A percentile compares a stretch with the other conserved stretches of the same genome.
Conservation (phyloP, 2,329 filamentous ascomycete genomes). For the Colletotrichum phormii region DNA sequence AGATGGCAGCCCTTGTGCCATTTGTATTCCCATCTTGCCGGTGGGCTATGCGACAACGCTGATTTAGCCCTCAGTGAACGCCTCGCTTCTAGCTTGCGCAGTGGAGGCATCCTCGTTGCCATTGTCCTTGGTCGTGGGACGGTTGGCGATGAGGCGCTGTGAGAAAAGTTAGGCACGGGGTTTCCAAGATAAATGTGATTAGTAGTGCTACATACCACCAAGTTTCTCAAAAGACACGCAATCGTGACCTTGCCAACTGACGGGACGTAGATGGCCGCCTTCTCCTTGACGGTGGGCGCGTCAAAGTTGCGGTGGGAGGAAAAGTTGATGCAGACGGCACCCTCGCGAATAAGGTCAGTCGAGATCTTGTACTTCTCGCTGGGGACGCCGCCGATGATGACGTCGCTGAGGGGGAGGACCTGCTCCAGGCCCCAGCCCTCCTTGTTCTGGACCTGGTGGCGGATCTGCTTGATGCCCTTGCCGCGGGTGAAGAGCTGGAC, state of each 20-base stretch:
- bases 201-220: slow-evolving; percentile 74
- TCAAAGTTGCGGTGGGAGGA: slow-evolving; percentile 96
- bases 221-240: slow-evolving; percentile 87
- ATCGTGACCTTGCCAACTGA: slow-evolving; percentile 99
- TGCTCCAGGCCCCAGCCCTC: slow-evolving; percentile 83
- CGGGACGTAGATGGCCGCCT: slow-evolving; percentile 95
- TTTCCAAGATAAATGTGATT: neutral
- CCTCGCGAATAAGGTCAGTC: slow-evolving; percentile 83
- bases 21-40: neutral
- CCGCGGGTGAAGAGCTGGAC: slow-evolving; percentile 94
- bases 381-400: slow-evolving; percentile 94
- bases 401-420: slow-evolving; percentile 88
- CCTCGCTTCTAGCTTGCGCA: slow-evolving; percentile 53
- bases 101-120: slow-evolving; percentile 41
- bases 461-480: slow-evolving; percentile 83
- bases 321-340: slow-evolving; percentile 99
- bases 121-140: slow-evolving; percentile 52
- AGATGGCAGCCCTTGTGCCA: slow-evolving; percentile 1
- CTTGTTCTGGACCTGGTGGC: slow-evolving; percentile 89
- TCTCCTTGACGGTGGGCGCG: slow-evolving; percentile 87
- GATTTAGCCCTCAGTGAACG: slow-evolving; percentile 52
- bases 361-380: slow-evolving; percentile 91
- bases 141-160: slow-evolving; percentile 65
- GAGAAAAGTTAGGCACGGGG: neutral
- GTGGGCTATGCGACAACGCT: neutral